Conservation (phyloP, 805 yeast genomes). For the Yarrowia hollandica region DNA sequence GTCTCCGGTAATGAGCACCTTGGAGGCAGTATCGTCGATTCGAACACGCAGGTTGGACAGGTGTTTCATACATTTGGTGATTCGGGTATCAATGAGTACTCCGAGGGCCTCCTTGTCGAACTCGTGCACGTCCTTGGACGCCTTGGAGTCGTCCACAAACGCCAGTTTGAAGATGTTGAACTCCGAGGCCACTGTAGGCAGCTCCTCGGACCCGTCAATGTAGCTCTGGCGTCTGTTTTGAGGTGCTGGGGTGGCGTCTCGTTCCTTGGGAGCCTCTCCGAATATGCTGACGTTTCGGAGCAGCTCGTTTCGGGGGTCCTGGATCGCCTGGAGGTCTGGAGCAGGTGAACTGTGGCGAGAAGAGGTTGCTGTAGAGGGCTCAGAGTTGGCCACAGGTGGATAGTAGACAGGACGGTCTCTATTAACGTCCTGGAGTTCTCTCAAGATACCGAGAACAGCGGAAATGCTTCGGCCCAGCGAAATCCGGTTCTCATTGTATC, state of each 20-base stretch:
- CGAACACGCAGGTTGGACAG: slow-evolving; percentile 71
- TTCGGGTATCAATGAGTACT: slow-evolving; percentile 65
- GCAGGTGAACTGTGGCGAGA: neutral
- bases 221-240: slow-evolving; percentile 8
- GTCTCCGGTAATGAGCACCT: slow-evolving; percentile 95
- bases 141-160: slow-evolving; percentile 46
- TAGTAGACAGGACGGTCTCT: slow-evolving; percentile 39
- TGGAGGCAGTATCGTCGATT: slow-evolving; percentile 86
- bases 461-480: slow-evolving; percentile 54
- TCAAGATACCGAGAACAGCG: slow-evolving; percentile 37
- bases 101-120: slow-evolving; percentile 71
- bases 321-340: slow-evolving; percentile 9
- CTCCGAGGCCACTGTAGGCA: slow-evolving; percentile 34
- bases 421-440: slow-evolving; percentile 38
- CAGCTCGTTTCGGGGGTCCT: neutral
- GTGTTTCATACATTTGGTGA: slow-evolving; percentile 65
- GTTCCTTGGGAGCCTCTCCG: slow-evolving; percentile 17
- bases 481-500: slow-evolving; percentile 70
- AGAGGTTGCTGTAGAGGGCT: neutral
- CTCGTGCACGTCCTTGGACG: slow-evolving; percentile 49
- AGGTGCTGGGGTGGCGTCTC: neutral
- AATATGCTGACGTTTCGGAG: slow-evolving; percentile 4
- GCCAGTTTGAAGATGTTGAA: slow-evolving; percentile 65
- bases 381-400: slow-evolving; percentile 32
- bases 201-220: slow-evolving; percentile 27